Base-by-base conservation (phyloP, 768 basidiomycete genomes). In the Dendrothele bispora region DNA sequence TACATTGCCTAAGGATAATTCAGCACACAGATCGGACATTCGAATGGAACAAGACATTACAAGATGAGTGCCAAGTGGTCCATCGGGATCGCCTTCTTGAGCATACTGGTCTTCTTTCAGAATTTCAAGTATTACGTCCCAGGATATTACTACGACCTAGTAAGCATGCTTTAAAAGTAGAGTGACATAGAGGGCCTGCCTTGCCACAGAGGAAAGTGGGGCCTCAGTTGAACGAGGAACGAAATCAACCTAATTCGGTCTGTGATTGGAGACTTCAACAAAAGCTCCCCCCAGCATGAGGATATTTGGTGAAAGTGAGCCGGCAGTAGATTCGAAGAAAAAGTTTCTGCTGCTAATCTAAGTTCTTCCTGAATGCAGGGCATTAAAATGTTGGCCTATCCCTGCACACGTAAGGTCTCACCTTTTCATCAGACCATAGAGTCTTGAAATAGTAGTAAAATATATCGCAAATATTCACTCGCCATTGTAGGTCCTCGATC, bases 401-500 rank as follows among this genome's bases (percentile, higher is more conserved):
- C n/a, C n/a, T n/a, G 50, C 28, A 35, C 4, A 25, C 14, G 17
- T 14, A 37, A 57, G 29, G 7, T 3, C 72, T 43, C 54, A 83
- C 88, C 59, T 73, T 72, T 40, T 78, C 69, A 53, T 89, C 87
- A 8, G 66, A 57, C 87, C 88, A 89, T 40, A 86, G 51, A 2
- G 79, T 60, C 11, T 70, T 68, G 58, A 90, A 88, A 63, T 79
- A 89, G 26, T 64, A 65, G 36, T 70, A 69, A 56, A 88, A 84
- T 42, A 88, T 65, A 35, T 78, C 75, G 10, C 73, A 69, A 14
- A 88, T 72, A 45, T 75, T 81, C 2, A 81, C 74, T 15, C 79
- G 74, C 86, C 86, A 88, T 59, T 86, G 83, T 14, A 82, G 72
- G 45, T 77, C 83, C 51, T 84, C 83, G 3, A 86, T 72, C 27